Evolutionary conservation across 139 green algal species (phyloP), one percentile per base, ranked within the genome.

Genomic region (Eudorina sp.): DNA sequence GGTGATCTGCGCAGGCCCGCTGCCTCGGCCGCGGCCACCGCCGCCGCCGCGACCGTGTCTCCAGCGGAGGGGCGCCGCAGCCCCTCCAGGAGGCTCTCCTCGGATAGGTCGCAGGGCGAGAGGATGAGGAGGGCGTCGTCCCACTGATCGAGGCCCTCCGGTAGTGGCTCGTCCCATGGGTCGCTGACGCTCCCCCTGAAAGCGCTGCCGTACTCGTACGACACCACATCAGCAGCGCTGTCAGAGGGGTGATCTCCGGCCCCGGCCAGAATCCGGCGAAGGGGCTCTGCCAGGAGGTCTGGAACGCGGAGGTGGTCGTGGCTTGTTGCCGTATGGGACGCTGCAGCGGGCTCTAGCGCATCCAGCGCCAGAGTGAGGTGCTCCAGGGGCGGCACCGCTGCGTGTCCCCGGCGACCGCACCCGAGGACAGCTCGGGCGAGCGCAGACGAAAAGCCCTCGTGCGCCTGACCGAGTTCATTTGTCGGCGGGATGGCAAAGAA

Each of bases 361-460:
- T 83, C 75, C 46, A 83, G 75, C 48, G 69, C 11, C 11, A 51
- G 29, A 31, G 19, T 83, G 18, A 83, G 75, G 51, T 83, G 75
- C 48, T 83, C 75, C 48, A 83, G 51, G 48, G 75, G 75, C 14
- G 75, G 29, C 31, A 76, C 36, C 9, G 48, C 68, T 8, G 11
- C 2, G 68, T 58, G 13, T 58, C 13, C 13, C 13, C 51, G 51
- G 51, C 13, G 13, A 58, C 13, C 13, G 51, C 51, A 58, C 13
- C 13, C 16, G 13, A 58, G 51, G 64, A 31, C 64, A 16, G 23
- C n/a, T 16, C 64, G 64, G n/a, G 31, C n/a, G 8, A 73, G 64
- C 29, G 18, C 31, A 43, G 8, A n/a, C n/a, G n/a, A n/a, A n/a
- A 38, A 11, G 3, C 18, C n/a, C 38, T 51, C 5, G n/a, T 41